Evolutionary conservation across 495 filamentous ascomycete species (phyloP), one percentile per base, ranked within the genome.

Genomic region (Cercophora newfieldiana): DNA sequence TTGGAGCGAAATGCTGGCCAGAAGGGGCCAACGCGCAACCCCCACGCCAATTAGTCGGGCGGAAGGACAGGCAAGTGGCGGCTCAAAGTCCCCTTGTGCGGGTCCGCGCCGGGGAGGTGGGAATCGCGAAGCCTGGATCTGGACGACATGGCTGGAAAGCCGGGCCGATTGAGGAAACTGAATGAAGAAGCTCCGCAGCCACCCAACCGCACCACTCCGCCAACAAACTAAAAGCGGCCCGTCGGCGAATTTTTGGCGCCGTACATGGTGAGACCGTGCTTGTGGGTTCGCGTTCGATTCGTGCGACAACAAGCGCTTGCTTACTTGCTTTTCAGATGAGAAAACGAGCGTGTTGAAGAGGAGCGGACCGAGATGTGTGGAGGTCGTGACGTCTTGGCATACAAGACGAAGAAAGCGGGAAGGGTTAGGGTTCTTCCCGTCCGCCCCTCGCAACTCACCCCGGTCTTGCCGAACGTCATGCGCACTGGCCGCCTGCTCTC

Each of bases 131-230:
- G 37, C 37, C 37, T 44, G 21, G 50, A 19, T 53, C 21, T 22
- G 25, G 50, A 53, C 50, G 50, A 53, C 21, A 26, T 22, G 50
- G 50, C 50, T 53, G 50, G 50, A 53, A 53, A 53, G 50, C 50
- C 50, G 50, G 50, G 50, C 50, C 50, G 50, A 53, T 53, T 53
- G 50, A 22, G n/a, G 25, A 22, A 53, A 8, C 50, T 53, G 16
- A 26, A 53, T 53, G 19, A 26, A 53, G 50, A 22, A 53, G 50
- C 50, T 53, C 50, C 50, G 50, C 50, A 22, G 50, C 19, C 19
- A 53, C 50, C 50, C 50, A 44, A 4, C 10, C 18, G 10, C 10
- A 8, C 12, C 10, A 16, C 37, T 44, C 37, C 37, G 37, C 37
- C 37, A 44, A 44, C 37, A 44, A 44, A 16, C 37, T 8, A 44